phyloP scores from a whole-genome alignment of 139 green algal species.

The Chlorella sp. region DNA sequence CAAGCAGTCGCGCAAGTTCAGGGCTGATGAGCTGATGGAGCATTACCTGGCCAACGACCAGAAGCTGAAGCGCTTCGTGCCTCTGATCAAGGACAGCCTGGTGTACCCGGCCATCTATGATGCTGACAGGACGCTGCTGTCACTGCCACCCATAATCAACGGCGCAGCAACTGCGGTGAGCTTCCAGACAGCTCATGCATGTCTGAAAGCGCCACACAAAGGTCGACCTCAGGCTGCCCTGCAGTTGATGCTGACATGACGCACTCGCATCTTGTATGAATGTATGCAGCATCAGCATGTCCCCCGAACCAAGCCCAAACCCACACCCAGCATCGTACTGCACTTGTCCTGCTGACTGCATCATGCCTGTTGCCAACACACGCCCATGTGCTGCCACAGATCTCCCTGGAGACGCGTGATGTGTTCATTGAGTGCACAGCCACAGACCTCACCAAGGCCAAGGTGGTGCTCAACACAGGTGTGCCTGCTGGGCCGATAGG shows the following conservation, averaged over 20 bases:
- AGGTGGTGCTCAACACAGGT: conserved; percentile 58
- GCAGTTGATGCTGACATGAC: no score
- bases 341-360: no score
- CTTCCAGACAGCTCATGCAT: no score
- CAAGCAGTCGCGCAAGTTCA: conserved; percentile 90
- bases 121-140: conserved; percentile 82
- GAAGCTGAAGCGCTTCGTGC: conserved; percentile 94
- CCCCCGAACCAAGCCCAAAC: no score
- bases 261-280: no score
- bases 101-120: conserved; percentile 97
- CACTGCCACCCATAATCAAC: conserved; percentile 98
- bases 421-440: conserved; percentile 99
- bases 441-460: conserved; percentile 95
- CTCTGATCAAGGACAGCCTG: conserved; percentile 86
- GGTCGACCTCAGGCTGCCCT: no score
- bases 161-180: conserved; percentile 75
- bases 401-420: conserved; percentile 84
- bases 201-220: no score
- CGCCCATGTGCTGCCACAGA: no score
- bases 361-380: no score
- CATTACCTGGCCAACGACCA: conserved; percentile 83
- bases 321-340: no score
- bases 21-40: conserved; percentile 82
- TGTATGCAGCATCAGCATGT: no score
- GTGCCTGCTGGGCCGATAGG: no score